phyloP scores from a whole-genome alignment of 352 stramenopile species.

The Phytophthora pseudosyringae region DNA sequence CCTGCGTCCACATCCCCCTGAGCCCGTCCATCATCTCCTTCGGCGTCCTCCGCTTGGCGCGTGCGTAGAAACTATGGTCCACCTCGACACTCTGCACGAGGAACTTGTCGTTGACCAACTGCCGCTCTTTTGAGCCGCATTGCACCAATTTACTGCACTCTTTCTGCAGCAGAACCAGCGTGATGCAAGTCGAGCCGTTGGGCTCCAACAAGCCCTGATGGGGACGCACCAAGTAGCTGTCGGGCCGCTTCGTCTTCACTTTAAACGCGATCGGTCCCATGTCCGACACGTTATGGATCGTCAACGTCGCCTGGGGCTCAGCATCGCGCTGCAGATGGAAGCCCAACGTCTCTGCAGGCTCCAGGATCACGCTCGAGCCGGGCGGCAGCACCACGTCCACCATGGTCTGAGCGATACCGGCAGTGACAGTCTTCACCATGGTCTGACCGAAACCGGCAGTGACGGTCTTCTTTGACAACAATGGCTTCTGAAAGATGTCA shows the following conservation, averaged over 20 bases:
- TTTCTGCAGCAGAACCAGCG: constrained; percentile 1
- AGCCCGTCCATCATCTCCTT: not conserved
- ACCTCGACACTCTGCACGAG: constrained; percentile 4
- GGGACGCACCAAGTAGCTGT: constrained; percentile 5
- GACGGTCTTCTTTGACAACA: too few relatives aligned
- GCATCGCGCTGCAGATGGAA: constrained; percentile 1
- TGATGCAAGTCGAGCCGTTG: not conserved
- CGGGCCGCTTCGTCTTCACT: constrained; percentile 2
- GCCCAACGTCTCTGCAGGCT: not conserved
- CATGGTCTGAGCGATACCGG: not conserved
- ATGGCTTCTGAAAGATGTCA: too few relatives aligned
- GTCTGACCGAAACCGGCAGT: too few relatives aligned
- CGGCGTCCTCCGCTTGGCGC: not conserved
- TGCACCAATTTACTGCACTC: constrained; percentile 5
- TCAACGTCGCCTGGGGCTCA: not conserved
- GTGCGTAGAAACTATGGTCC: not conserved
- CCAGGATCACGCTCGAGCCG: not conserved
- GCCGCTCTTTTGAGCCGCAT: not conserved
- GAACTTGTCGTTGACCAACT: constrained; percentile 2
- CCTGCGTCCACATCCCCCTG: constrained; percentile 1
- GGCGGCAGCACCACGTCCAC: constrained; percentile 2
- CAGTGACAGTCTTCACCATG: not conserved
- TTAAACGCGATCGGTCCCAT: not conserved
- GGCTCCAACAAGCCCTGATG: constrained; percentile 5
- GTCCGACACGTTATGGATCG: not conserved